A percentile compares a stretch with the other conserved stretches of the same genome.
phyloP scores from a whole-genome alignment of 306 rosid species.

The Prunus mongolica region DNA sequence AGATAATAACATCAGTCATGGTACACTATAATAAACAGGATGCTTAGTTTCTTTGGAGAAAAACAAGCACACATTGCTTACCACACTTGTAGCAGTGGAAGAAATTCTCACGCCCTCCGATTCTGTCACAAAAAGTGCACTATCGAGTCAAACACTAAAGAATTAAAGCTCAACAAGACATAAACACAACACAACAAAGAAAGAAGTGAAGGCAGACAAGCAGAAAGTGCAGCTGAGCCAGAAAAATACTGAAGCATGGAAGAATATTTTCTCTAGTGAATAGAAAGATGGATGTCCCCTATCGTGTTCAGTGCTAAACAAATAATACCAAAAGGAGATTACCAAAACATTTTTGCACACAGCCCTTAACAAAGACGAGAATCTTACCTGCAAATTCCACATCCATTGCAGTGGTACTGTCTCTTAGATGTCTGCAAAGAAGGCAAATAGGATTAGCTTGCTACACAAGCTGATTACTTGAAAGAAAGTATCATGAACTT shows the following conservation, averaged over 20 bases:
- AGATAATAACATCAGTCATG: background rate
- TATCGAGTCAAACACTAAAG: background rate
- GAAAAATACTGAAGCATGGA: background rate
- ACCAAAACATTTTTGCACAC: background rate
- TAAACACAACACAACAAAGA: background rate
- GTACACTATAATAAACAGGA: background rate
- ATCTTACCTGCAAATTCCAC: conserved; percentile 86
- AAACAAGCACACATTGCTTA: conserved; percentile 19
- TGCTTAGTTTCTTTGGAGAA: background rate
- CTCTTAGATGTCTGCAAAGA: conserved; percentile 60
- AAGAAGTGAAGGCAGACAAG: background rate
- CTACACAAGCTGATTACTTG: background rate
- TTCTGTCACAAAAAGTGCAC: conserved; percentile 37
- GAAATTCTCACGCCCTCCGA: conserved; percentile 74
- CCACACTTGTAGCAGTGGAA: conserved; percentile 91
- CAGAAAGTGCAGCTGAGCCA: background rate
- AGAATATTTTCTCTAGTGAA: background rate
- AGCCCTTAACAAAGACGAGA: background rate
- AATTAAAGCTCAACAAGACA: background rate
- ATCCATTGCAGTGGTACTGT: conserved; percentile 83
- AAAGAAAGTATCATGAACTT: background rate
- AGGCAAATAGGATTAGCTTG: conserved; percentile 5
- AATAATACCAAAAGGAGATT: background rate
- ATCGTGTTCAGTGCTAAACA: background rate
- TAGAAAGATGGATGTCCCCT: background rate